These are phyloP conservation scores for Helianthus tuberosus DNA, from an alignment of 129 eudicot species.

Conservation along the genomic window DNA sequence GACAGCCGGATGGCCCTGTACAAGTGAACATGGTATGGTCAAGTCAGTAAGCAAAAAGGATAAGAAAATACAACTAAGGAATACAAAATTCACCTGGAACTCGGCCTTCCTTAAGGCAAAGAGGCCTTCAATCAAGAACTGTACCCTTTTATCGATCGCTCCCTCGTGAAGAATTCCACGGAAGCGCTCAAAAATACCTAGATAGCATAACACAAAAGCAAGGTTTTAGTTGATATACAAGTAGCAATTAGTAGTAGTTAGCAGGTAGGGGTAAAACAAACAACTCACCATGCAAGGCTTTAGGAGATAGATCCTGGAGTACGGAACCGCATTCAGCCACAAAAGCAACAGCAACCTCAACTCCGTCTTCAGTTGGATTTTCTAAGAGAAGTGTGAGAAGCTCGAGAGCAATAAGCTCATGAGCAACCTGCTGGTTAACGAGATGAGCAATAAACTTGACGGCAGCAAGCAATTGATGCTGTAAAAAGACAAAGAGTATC, in stretches of 20 bases:
- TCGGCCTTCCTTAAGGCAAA: slow-evolving; percentile 91
- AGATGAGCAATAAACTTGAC: slow-evolving; percentile 93
- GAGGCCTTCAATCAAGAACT: slow-evolving; percentile 87
- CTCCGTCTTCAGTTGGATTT: slow-evolving; percentile 94
- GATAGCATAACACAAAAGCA: not conserved
- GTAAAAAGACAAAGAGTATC: slow-evolving; percentile 12
- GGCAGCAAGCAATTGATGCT: slow-evolving; percentile 90
- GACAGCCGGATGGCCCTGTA: slow-evolving; percentile 90
- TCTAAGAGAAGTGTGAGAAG: slow-evolving; percentile 74
- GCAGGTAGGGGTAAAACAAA: not conserved
- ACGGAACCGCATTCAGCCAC: slow-evolving; percentile 91
- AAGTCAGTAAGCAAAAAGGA: not conserved
- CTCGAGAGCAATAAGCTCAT: slow-evolving; percentile 92
- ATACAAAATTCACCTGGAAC: slow-evolving; percentile 64
- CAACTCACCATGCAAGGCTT: slow-evolving; percentile 87
- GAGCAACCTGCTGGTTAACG: slow-evolving; percentile 91
- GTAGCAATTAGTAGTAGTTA: not conserved
- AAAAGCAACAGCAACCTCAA: slow-evolving; percentile 96
- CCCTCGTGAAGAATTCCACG: slow-evolving; percentile 99
- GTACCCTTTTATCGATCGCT: slow-evolving; percentile 92
- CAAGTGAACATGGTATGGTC: not conserved
- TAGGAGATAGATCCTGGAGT: slow-evolving; percentile 82
- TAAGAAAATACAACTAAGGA: slow-evolving; percentile 3
- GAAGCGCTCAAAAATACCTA: slow-evolving; percentile 90
- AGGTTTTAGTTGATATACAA: not conserved